Conservation (phyloP, 148 eudicot species). For the Rhododendron ferrugineum region DNA sequence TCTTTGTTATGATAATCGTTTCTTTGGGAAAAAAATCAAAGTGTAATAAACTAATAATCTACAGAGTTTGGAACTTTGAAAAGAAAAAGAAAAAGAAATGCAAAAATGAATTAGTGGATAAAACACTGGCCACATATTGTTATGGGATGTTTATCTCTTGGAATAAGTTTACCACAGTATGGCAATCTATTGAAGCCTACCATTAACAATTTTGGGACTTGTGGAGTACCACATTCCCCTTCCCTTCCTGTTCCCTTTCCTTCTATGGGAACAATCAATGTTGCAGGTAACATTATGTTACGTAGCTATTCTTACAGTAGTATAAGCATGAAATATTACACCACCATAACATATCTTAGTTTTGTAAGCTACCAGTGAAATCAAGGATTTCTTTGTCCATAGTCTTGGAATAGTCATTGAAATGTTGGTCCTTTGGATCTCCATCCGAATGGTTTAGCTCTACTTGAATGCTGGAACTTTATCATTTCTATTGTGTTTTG, state of each 20-base stretch:
- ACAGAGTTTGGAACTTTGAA: not conserved
- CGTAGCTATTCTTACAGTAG: not conserved
- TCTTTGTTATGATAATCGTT: not conserved
- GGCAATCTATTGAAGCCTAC: not conserved
- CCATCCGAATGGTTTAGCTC: not conserved
- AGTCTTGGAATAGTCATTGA: not conserved
- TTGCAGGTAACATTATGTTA: not conserved
- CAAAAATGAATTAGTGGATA: not conserved
- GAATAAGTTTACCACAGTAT: not conserved
- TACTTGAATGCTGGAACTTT: not conserved
- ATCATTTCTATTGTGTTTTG: not conserved
- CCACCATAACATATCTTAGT: not conserved
- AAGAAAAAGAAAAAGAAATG: not conserved
- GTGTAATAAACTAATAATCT: not conserved
- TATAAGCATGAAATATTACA: not conserved
- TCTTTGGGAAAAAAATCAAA: not conserved
- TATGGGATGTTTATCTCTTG: not conserved
- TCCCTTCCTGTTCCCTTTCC: not conserved
- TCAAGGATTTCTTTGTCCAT: not conserved
- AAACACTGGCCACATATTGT: not conserved
- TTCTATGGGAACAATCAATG: not conserved
- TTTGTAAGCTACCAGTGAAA: not conserved
- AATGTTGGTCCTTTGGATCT: not conserved
- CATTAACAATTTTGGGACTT: not conserved
- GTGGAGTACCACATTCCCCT: not conserved